A percentile compares a stretch with the other conserved stretches of the same genome.
These are phyloP conservation scores for Macadamia tetraphylla DNA, from an alignment of 164 flowering plant species.

Conservation along the genomic window DNA sequence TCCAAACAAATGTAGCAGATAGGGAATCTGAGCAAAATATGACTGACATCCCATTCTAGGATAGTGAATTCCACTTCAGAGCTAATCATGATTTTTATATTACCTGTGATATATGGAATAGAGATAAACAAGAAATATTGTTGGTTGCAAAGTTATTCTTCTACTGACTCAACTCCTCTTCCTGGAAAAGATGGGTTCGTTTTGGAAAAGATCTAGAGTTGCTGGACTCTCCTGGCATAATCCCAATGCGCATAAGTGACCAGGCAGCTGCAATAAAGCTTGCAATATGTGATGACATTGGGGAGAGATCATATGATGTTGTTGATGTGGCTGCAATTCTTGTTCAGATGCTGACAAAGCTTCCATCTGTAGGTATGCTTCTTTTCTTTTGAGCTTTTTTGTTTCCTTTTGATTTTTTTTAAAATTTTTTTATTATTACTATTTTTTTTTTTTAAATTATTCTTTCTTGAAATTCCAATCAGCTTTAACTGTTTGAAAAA, in stretches of 20 bases:
- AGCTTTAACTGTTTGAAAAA: background rate
- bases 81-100: background rate
- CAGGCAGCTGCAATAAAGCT: slow-evolving; percentile 91
- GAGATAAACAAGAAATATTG: background rate
- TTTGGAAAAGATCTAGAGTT: slow-evolving; percentile 86
- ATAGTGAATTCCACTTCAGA: background rate
- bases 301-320: slow-evolving; percentile 87
- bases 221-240: slow-evolving; percentile 93
- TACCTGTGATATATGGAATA: background rate
- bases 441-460: no score
- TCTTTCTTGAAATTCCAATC: background rate
- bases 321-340: slow-evolving; percentile 92
- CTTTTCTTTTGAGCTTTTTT: slow-evolving; percentile 3
- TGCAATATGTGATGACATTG: slow-evolving; percentile 97
- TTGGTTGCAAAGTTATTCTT: background rate
- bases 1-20: background rate
- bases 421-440: no score
- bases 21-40: background rate
- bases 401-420: background rate
- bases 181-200: slow-evolving; percentile 68
- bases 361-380: slow-evolving; percentile 69
- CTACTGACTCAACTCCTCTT: slow-evolving; percentile 7
- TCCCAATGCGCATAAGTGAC: slow-evolving; percentile 95
- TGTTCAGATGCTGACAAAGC: slow-evolving; percentile 68
- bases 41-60: background rate